Base-by-base conservation (phyloP, 2,329 filamentous ascomycete genomes). In the Sclerotinia sclerotiorum region DNA sequence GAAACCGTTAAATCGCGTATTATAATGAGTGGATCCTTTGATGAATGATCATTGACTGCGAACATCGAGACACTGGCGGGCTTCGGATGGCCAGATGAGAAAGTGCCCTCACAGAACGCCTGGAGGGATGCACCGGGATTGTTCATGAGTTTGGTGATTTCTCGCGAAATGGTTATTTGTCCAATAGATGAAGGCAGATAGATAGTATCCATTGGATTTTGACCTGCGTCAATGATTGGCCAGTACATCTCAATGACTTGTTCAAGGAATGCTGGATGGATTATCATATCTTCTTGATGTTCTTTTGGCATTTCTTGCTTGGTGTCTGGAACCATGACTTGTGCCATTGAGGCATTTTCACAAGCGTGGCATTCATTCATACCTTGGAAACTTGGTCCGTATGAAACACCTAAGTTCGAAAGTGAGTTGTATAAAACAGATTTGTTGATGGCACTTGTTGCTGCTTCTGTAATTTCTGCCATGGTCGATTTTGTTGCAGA, bases 211-310 rank as follows among this genome's bases (percentile, higher is more conserved):
- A 68, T 24, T n/a, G 60, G 21, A 13, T 10, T 51, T 6, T 51
- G 27, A 4, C 66, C 42, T 8, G 60, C 60, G 15, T 35, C 42
- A 29, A 68, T 52, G 42, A 64, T 65, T 56, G 60, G 60, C 60
- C 66, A 68, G 42, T 68, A 68, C 21, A 70, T 60, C n/a, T 71
- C 70, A 56, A 69, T 58, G 11, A 87, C 82, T 3, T 83, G 77
- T 71, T 88, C 86, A 17, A 88, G 78, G 0, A 85, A 86, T 5
- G 83, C 81, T 0, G 86, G 86, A 70, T 88, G 86, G n/a, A 88
- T 81, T 5, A 86, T 68, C 70, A 87, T 84, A 4, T 81, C 78
- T 69, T 70, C 69, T 52, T 77, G 70, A 68, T 74, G 78, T 1
- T 73, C 71, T 48, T 77, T 76, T 24, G 79, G 78, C 78, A 80